Conservation (phyloP, 2,329 filamentous ascomycete genomes). For the Thelonectria blattea region DNA sequence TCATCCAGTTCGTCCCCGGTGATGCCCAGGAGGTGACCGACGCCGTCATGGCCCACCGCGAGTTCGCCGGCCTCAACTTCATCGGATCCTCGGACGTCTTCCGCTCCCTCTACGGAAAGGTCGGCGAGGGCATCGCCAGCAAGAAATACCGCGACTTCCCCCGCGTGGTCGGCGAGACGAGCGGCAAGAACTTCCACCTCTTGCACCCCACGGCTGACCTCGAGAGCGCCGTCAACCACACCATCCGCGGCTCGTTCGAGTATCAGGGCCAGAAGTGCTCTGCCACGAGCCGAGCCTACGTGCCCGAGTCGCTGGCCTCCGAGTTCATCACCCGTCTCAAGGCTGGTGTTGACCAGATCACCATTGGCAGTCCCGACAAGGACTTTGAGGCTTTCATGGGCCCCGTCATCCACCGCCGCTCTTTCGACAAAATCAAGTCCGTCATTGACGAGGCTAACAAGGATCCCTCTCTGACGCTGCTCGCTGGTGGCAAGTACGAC, state of each 20-base stretch:
- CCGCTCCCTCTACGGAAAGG: slow-evolving; percentile 84
- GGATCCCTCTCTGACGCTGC: slow-evolving; percentile 72
- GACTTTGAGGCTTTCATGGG: slow-evolving; percentile 79
- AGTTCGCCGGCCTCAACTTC: slow-evolving; percentile 92
- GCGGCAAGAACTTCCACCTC: slow-evolving; percentile 93
- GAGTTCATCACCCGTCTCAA: slow-evolving; percentile 71
- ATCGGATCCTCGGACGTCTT: slow-evolving; percentile 93
- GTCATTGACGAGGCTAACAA: slow-evolving; percentile 82
- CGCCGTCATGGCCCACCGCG: slow-evolving; percentile 73
- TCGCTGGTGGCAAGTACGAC: slow-evolving; percentile 80
- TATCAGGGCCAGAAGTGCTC: slow-evolving; percentile 93
- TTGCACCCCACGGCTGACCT: slow-evolving; percentile 79
- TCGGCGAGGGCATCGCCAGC: slow-evolving; percentile 79
- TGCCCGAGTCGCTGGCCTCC: slow-evolving; percentile 77
- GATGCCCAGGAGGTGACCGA: slow-evolving; percentile 84
- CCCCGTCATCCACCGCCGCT: slow-evolving; percentile 81
- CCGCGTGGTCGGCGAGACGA: slow-evolving; percentile 87
- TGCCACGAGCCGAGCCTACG: slow-evolving; percentile 80
- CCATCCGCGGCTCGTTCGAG: slow-evolving; percentile 85
- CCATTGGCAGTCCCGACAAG: slow-evolving; percentile 71
- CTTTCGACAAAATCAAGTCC: slow-evolving; percentile 79
- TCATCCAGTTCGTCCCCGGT: slow-evolving; percentile 92
- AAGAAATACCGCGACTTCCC: slow-evolving; percentile 85
- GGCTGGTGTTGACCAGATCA: slow-evolving; percentile 70
- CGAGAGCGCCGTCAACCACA: slow-evolving; percentile 80